phyloP scores from a whole-genome alignment of 2,329 filamentous ascomycete genomes.

The Exophiala mesophila region DNA sequence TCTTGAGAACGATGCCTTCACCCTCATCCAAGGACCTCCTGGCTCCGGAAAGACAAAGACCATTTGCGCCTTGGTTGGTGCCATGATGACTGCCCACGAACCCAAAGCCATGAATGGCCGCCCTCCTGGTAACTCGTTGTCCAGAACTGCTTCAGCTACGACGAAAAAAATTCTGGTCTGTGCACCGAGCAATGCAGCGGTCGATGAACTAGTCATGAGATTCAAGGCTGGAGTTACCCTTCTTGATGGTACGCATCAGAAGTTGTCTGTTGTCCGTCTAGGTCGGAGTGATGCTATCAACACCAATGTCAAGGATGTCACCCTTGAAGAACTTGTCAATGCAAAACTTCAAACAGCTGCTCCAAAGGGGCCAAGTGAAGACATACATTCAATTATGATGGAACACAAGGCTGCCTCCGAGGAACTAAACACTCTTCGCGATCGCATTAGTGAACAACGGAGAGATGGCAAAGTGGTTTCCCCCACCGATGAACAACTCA shows the following conservation, averaged over 20 bases:
- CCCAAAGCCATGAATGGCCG: slow-evolving; percentile 46
- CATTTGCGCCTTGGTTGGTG: slow-evolving; percentile 91
- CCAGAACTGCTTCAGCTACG: slow-evolving; percentile 28
- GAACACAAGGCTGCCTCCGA: slow-evolving; percentile 59
- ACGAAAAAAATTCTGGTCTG: slow-evolving; percentile 90
- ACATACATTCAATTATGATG: slow-evolving; percentile 64
- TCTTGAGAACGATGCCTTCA: slow-evolving; percentile 94
- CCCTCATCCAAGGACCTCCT: slow-evolving; percentile 89
- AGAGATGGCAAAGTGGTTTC: slow-evolving; percentile 43
- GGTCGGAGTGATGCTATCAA: slow-evolving; percentile 93
- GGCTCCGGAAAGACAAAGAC: slow-evolving; percentile 99
- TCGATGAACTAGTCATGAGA: slow-evolving; percentile 91
- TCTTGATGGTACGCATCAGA: slow-evolving; percentile 63
- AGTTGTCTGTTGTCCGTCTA: slow-evolving; percentile 81
- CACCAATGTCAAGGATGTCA: slow-evolving; percentile 79
- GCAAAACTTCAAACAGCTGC: slow-evolving; percentile 54
- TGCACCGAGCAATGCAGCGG: slow-evolving; percentile 96
- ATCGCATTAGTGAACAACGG: slow-evolving; percentile 64
- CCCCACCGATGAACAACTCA: slow-evolving; percentile 62
- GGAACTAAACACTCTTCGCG: slow-evolving; percentile 65
- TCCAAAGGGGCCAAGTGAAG: slow-evolving; percentile 43
- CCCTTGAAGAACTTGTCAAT: slow-evolving; percentile 85
- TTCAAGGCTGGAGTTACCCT: slow-evolving; percentile 84
- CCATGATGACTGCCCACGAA: slow-evolving; percentile 63
- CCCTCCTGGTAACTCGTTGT: slow-evolving; percentile 32